Conservation (phyloP, 148 eudicot genomes). For the Arctostaphylos glauca region DNA sequence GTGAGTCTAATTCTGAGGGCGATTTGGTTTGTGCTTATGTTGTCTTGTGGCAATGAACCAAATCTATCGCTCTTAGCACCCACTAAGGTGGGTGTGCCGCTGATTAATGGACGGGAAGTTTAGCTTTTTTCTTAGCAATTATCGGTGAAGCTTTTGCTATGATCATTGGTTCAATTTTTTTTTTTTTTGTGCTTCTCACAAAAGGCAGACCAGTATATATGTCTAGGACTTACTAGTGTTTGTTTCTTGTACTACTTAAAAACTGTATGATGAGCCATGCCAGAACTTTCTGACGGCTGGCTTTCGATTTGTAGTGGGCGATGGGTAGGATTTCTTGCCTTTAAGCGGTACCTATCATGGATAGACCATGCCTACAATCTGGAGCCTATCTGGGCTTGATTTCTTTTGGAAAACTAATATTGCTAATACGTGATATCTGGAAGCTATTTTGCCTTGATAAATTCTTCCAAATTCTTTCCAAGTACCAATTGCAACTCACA, state of each 20-base stretch:
- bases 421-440: neutral
- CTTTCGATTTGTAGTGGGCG: neutral
- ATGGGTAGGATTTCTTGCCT: neutral
- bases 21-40: neutral
- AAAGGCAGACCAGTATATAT: neutral
- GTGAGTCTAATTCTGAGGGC: neutral
- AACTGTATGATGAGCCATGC: neutral
- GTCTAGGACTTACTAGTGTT: neutral
- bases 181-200: neutral
- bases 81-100: neutral
- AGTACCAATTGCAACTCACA: neutral
- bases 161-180: neutral
- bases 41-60: neutral
- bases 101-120: neutral
- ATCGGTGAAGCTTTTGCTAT: neutral
- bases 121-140: neutral
- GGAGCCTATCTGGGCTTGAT: neutral
- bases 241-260: neutral
- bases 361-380: neutral
- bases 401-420: neutral
- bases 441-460: neutral
- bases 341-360: neutral
- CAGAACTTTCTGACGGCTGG: neutral
- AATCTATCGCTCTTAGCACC: neutral
- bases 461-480: neutral